Evolutionary conservation across 2,329 filamentous ascomycete species (phyloP).

Genomic region (Botrytis fabae): DNA sequence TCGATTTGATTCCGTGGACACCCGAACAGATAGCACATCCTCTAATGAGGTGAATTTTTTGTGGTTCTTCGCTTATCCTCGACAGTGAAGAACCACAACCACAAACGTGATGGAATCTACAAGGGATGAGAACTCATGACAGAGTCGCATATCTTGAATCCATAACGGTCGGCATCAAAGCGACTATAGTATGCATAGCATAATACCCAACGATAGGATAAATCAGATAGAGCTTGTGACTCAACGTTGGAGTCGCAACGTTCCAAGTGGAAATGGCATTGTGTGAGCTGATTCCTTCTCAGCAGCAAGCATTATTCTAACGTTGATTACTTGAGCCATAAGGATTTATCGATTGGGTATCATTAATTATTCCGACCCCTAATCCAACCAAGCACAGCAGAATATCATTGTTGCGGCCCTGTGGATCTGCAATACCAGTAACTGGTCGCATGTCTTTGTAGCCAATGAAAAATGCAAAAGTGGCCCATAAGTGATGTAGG

Average conservation of each 20-base stretch:
- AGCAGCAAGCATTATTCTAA: neutral
- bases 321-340: neutral
- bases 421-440: no score
- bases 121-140: neutral
- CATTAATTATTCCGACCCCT: no score
- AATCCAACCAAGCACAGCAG: neutral
- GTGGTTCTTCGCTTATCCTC: constrained; percentile 10
- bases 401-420: neutral
- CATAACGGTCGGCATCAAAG: neutral
- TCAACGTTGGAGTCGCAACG: neutral
- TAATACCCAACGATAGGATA: neutral
- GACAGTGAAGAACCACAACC: neutral
- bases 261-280: neutral
- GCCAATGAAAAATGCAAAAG: neutral
- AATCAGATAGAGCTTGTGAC: neutral
- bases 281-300: neutral
- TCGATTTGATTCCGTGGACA: neutral
- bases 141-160: neutral
- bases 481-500: neutral
- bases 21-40: neutral
- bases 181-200: neutral
- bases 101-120: neutral
- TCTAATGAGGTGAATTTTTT: neutral
- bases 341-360: neutral
- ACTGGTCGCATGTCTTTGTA: neutral